Conservation (phyloP, 2,329 filamentous ascomycete species). For the Metarhizium anisopliae region DNA sequence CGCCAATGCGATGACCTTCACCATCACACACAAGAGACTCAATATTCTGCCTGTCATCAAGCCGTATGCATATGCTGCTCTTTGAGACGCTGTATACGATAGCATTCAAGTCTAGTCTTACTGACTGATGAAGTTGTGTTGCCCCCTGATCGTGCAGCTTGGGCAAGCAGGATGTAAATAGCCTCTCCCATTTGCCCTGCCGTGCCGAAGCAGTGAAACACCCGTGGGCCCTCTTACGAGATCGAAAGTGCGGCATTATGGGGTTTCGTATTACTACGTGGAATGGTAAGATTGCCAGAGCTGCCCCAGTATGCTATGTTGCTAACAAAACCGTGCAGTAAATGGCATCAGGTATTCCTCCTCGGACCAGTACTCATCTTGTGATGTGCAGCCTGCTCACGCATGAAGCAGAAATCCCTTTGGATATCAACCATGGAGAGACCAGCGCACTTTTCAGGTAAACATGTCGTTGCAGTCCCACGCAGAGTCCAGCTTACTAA, state of each 20-base stretch:
- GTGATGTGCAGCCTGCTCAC: background rate
- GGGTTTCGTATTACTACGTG: constrained; percentile 74
- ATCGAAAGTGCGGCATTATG: constrained; percentile 37
- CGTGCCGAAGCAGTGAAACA: background rate
- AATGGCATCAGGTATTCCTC: constrained; percentile 61
- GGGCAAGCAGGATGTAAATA: background rate
- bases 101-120: background rate
- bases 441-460: constrained; percentile 61
- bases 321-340: constrained; percentile 36
- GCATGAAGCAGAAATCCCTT: constrained; percentile 59
- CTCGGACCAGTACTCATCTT: background rate
- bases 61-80: background rate
- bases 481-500: background rate
- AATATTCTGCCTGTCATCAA: background rate
- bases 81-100: background rate
- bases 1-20: background rate
- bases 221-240: background rate
- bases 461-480: background rate
- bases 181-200: background rate
- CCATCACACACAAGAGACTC: background rate
- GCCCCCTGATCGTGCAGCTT: background rate
- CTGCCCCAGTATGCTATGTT: background rate
- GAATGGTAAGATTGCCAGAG: constrained; percentile 53
- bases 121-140: background rate
- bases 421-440: constrained; percentile 74